Evolutionary conservation across 2,329 filamentous ascomycete species (phyloP).

Genomic region (Stagonosporopsis chrysanthemi): DNA sequence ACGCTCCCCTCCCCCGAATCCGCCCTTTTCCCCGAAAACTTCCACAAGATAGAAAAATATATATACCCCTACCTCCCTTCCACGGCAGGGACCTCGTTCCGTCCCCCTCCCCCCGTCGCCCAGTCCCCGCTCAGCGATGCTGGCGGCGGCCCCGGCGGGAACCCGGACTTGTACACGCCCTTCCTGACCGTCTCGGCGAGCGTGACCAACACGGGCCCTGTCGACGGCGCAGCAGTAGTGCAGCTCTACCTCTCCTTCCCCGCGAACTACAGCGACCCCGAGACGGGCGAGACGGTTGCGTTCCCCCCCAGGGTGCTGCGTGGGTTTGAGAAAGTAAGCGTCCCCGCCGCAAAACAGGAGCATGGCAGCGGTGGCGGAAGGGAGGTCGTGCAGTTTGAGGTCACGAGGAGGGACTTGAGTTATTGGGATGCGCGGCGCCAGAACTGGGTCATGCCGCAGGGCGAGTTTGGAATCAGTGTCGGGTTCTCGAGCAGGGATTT

Average conservation of each 20-base stretch:
- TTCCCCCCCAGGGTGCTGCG: slow-evolving; percentile 59
- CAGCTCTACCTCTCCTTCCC: slow-evolving; percentile 65
- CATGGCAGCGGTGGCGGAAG: slow-evolving; percentile 29
- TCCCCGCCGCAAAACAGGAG: slow-evolving; percentile 38
- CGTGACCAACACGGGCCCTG: slow-evolving; percentile 68
- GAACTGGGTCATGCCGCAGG: slow-evolving; percentile 52
- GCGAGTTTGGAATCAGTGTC: slow-evolving; percentile 39
- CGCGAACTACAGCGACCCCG: slow-evolving; percentile 49
- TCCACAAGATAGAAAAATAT: slow-evolving; percentile 71
- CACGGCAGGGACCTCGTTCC: slow-evolving; percentile 56
- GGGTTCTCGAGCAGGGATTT: slow-evolving; percentile 48
- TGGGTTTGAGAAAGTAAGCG: slow-evolving; percentile 53
- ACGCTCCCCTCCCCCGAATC: slow-evolving; percentile 63
- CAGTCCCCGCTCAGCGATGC: slow-evolving; percentile 63
- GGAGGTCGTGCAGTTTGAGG: slow-evolving; percentile 44
- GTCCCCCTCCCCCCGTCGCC: slow-evolving; percentile 65
- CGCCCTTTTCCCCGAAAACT: slow-evolving; percentile 66
- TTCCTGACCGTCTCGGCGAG: slow-evolving; percentile 61
- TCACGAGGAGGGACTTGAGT: slow-evolving; percentile 53
- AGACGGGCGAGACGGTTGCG: slow-evolving; percentile 60
- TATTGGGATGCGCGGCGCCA: slow-evolving; percentile 51
- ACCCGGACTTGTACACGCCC: slow-evolving; percentile 69
- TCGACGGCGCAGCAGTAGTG: slow-evolving; percentile 61
- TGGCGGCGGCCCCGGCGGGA: slow-evolving; percentile 73
- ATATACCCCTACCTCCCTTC: slow-evolving; percentile 74